Evolutionary conservation across 2,329 filamentous ascomycete genomes (phyloP).

Genomic region (Juglanconis oblonga): DNA sequence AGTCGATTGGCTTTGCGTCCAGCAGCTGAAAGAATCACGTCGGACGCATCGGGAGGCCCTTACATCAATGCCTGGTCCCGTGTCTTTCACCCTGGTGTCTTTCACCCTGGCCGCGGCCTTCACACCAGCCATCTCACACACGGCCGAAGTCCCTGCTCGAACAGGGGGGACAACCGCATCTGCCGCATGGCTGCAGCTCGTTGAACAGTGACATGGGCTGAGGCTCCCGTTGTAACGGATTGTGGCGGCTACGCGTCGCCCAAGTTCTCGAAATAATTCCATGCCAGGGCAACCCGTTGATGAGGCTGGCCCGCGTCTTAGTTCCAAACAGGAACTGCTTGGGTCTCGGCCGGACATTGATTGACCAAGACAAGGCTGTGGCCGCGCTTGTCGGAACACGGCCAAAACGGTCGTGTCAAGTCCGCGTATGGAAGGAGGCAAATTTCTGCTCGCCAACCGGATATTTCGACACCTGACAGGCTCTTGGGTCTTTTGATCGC

Average conservation of each 20-base stretch:
- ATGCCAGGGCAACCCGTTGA: slow-evolving; percentile 1
- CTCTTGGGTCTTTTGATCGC: neutral
- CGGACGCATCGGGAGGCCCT: neutral
- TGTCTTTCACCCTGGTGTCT: neutral
- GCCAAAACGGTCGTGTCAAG: neutral
- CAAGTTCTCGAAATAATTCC: neutral
- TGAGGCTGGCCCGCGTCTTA: slow-evolving; percentile 6
- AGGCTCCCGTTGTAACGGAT: slow-evolving; percentile 2
- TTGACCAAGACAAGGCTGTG: neutral
- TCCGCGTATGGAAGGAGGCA: neutral
- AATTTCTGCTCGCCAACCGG: neutral
- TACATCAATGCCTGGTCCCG: neutral
- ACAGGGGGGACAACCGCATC: neutral
- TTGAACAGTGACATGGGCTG: slow-evolving; percentile 1
- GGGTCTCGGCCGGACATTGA: neutral
- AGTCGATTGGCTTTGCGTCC: neutral
- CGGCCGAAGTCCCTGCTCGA: slow-evolving; percentile 1
- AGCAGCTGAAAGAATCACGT: neutral
- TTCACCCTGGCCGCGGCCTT: neutral
- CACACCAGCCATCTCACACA: neutral
- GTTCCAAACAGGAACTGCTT: slow-evolving; percentile 7
- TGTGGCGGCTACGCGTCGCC: slow-evolving; percentile 9
- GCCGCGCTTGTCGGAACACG: neutral
- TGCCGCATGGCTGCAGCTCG: slow-evolving; percentile 9
- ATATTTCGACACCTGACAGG: neutral